Evolutionary conservation across 2,329 filamentous ascomycete genomes (phyloP), one percentile per base, ranked within the genome.

Genomic region (Nemania serpens): DNA sequence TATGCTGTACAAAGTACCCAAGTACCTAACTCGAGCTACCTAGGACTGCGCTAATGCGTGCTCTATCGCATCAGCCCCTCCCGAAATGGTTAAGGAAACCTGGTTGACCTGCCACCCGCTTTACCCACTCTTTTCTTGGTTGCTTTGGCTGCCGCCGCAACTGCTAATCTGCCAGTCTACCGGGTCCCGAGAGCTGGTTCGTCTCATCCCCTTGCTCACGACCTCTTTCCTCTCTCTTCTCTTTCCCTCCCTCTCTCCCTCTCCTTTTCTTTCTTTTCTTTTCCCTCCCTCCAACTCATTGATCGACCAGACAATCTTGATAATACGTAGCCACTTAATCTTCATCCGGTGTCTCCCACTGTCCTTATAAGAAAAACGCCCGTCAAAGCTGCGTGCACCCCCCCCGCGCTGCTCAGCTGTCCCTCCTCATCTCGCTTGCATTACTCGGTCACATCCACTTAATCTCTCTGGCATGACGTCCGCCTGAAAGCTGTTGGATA

Each of bases 31-130:
- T n/a, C 13, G 12, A 3, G n/a, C 25, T 29, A 42, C 39, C 17
- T 25, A 46, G 33, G n/a, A n/a, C n/a, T n/a, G n/a, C n/a, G n/a
- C 45, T 43, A 33, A 41, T 29, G 48, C 48, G 45, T 34, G 20
- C 56, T 60, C 53, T 52, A 39, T 46, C n/a, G 53, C 52, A 52
- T 42, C 41, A 10, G 20, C 22, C 46, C 55, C 51, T 43, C 58
- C 59, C 18, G 55, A 59, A 63, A 46, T 47, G 41, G 47, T 51
- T 58, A 56, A 52, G 15, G 39, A 39, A 20, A 51, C 33, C 43
- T 66, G 63, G 69, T 72, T 71, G 70, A 72, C 70, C 70, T 69
- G 70, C 70, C 70, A 72, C 69, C 70, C 64, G 63, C 62, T 67
- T 69, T 68, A 66, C 66, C 66, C 66, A 62, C 68, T 63, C 65